Conservation (phyloP, 768 basidiomycete genomes). For the Dacryopinax primogenitus region DNA sequence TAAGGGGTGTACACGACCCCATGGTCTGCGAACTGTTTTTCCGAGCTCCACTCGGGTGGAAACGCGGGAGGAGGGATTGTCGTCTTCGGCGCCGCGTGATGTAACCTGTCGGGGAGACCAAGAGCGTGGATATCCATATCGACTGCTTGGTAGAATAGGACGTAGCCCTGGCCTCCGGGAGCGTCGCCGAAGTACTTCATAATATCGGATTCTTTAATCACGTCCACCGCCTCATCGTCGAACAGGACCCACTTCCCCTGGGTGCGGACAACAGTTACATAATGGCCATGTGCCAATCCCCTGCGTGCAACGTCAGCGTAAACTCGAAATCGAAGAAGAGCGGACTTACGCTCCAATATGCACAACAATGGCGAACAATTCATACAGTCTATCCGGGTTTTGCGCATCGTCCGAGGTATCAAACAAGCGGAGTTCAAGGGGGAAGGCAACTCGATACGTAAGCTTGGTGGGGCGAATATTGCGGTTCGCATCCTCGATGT, state of each 20-base stretch:
- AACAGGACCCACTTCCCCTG: constrained; percentile 77
- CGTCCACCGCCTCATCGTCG: constrained; percentile 86
- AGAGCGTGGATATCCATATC: constrained; percentile 66
- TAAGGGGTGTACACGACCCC: not conserved
- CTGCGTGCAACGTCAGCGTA: constrained; percentile 33
- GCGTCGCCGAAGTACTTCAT: constrained; percentile 85
- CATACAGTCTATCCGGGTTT: constrained; percentile 84
- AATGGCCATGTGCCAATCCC: constrained; percentile 97
- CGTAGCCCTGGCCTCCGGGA: constrained; percentile 75
- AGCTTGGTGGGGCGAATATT: constrained; percentile 64
- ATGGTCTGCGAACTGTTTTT: not conserved
- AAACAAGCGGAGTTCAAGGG: constrained; percentile 84
- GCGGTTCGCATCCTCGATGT: constrained; percentile 78
- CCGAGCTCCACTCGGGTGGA: not conserved
- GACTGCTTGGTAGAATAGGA: constrained; percentile 89
- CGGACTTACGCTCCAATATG: constrained; percentile 87
- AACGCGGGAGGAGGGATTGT: not conserved
- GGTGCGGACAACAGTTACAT: constrained; percentile 86
- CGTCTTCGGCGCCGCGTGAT: not conserved
- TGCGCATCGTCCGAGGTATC: constrained; percentile 91
- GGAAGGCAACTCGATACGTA: constrained; percentile 92
- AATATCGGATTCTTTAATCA: constrained; percentile 81
- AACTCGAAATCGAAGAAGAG: not conserved
- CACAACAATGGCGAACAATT: constrained; percentile 94
- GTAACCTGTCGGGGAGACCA: constrained; percentile 39